Evolutionary conservation across 768 basidiomycete species (phyloP), one percentile per base, ranked within the genome.

Genomic region (Hericium erinaceus): DNA sequence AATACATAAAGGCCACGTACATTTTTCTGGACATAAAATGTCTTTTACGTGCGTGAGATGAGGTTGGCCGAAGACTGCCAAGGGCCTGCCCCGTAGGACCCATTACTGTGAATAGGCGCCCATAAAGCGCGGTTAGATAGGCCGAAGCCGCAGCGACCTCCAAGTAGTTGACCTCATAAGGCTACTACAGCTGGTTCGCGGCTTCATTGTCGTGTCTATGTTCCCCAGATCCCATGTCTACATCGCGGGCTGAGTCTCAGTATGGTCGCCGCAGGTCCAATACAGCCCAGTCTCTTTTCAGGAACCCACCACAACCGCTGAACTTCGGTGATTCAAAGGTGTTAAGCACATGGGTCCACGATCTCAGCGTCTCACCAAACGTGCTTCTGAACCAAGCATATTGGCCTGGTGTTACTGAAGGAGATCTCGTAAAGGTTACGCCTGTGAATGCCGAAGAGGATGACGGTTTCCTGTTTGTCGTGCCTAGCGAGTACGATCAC

Each of bases 341-440:
- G 2, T 72, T 91, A 50, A 86, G 82, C 39, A 75, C 78, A 12
- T 90, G 89, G 89, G 87, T 91, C 3, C 84, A 88, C 65, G 85
- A 89, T 57, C 64, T 76, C 39, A 85, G 82, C 64, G 82, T 85
- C 54, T 77, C 80, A 0, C 67, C 76, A 8, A 70, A 70, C 16
- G 83, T 89, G 56, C 73, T 83, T 16, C 77, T 93, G 67, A 91
- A 92, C 61, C 85, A 84, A 48, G 73, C 81, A 11, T 81, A 76
- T 67, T 90, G 87, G 85, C 87, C 87, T 6, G 91, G 91, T 2
- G 85, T 90, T 37, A 73, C 75, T 48, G 85, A 87, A 62, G 91
- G 89, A 8, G 90, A 92, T 64, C 71, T 89, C 66, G 65, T 92
- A 44, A 77, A 80, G 55, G 79, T 91, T 12, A 67, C 72, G 22